Evolutionary conservation across 2,329 filamentous ascomycete species (phyloP).

Genomic region (Venturiaceae sp.): DNA sequence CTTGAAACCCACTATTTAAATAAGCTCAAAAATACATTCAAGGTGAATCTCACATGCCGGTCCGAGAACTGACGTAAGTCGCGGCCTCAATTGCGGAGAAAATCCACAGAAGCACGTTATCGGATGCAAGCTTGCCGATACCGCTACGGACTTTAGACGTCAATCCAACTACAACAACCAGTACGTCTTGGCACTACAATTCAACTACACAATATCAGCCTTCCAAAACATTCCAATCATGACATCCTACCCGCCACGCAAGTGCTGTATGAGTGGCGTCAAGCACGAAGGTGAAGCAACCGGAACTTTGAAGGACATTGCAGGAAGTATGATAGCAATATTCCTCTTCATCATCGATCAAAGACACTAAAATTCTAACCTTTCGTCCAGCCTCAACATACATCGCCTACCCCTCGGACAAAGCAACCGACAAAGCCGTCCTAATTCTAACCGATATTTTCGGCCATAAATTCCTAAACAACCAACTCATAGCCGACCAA

Average conservation of each 20-base stretch:
- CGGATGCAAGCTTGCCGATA: too few species aligned
- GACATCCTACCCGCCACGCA: slow-evolving; percentile 39
- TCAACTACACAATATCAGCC: too few species aligned
- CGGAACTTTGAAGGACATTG: slow-evolving; percentile 38
- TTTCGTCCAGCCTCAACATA: neutral
- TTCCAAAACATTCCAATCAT: too few species aligned
- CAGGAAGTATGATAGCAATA: slow-evolving; percentile 25
- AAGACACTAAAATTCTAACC: neutral
- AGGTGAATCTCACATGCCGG: too few species aligned
- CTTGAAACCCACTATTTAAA: too few species aligned
- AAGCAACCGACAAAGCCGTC: slow-evolving; percentile 12
- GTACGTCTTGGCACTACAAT: too few species aligned
- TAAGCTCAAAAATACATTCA: too few species aligned
- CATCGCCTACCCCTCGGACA: neutral
- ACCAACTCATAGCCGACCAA: slow-evolving; percentile 18
- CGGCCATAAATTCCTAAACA: slow-evolving; percentile 11
- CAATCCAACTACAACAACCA: too few species aligned
- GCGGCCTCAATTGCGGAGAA: too few species aligned
- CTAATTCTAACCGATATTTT: slow-evolving; percentile 24
- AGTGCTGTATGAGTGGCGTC: slow-evolving; percentile 39
- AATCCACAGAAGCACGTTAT: too few species aligned
- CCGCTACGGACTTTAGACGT: too few species aligned
- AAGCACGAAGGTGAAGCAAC: slow-evolving; percentile 40
- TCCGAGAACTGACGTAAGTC: too few species aligned
- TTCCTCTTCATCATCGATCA: neutral